phyloP scores from a whole-genome alignment of 139 green algal species.

The Tetratostichococcus sp. region DNA sequence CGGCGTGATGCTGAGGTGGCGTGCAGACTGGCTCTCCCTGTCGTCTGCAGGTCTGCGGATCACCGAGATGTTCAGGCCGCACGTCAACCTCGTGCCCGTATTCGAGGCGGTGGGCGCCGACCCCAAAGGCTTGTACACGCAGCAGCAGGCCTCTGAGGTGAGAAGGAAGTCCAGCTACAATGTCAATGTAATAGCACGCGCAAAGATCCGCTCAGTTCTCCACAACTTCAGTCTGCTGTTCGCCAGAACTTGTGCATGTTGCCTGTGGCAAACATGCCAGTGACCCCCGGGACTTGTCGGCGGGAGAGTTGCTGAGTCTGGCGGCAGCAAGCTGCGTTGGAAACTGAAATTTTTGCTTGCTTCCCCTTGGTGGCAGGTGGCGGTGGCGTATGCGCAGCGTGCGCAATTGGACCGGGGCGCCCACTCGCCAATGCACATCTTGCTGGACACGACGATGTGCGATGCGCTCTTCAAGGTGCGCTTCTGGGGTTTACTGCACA shows the following conservation, averaged over 20 bases:
- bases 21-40: neutral
- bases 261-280: too few species aligned
- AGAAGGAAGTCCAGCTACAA: neutral
- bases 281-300: too few species aligned
- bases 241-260: too few species aligned
- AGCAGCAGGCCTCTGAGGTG: constrained; percentile 2
- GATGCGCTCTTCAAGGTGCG: constrained; percentile 49
- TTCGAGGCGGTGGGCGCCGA: constrained; percentile 5
- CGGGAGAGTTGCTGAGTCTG: too few species aligned
- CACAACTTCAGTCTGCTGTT: too few species aligned
- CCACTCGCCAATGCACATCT: constrained; percentile 23
- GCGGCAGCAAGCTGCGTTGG: too few species aligned
- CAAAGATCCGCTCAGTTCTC: too few species aligned
- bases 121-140: constrained; percentile 6
- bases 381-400: constrained; percentile 32
- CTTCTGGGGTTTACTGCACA: too few species aligned
- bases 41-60: constrained; percentile 9
- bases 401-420: constrained; percentile 29
- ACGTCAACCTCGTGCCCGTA: constrained; percentile 22
- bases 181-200: too few species aligned
- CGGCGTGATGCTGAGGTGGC: too few species aligned
- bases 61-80: constrained; percentile 41
- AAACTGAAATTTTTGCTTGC: too few species aligned
- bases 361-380: constrained; percentile 29
- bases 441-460: constrained; percentile 48